phyloP scores from a whole-genome alignment of 75 land plant species.

The Picea glauca region DNA sequence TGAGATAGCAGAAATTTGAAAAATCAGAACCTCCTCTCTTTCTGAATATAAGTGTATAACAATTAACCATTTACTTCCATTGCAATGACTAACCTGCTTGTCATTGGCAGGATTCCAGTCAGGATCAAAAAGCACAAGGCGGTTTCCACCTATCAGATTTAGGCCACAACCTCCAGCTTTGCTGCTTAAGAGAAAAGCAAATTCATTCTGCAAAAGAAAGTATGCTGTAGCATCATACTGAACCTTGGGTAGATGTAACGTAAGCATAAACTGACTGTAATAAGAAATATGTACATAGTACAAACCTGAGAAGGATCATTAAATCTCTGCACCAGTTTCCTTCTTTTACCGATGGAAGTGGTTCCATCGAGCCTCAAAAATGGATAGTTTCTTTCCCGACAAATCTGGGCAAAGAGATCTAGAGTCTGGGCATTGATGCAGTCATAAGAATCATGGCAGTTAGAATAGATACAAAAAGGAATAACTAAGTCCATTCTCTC shows the following conservation, averaged over 20 bases:
- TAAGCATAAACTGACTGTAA: not conserved
- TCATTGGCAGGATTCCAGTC: slow-evolving; percentile 99
- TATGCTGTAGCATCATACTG: not conserved
- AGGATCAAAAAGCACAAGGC: slow-evolving; percentile 98
- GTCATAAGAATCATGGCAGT: not conserved
- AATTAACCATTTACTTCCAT: not conserved
- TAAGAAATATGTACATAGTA: not conserved
- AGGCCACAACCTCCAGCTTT: slow-evolving; percentile 99
- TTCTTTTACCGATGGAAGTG: slow-evolving; percentile 90
- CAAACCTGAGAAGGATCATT: slow-evolving; percentile 79
- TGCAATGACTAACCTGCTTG: slow-evolving; percentile 64
- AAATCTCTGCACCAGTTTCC: slow-evolving; percentile 84
- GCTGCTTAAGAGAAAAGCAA: slow-evolving; percentile 95
- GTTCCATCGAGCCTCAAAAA: slow-evolving; percentile 93
- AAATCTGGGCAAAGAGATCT: slow-evolving; percentile 93
- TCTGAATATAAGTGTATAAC: not conserved
- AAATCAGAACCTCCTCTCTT: no score
- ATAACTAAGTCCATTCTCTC: not conserved
- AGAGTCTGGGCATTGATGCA: slow-evolving; percentile 56
- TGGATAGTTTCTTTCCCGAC: slow-evolving; percentile 95
- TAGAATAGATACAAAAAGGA: slow-evolving; percentile 4
- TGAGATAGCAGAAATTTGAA: not conserved
- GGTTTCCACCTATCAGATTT: slow-evolving; percentile 96
- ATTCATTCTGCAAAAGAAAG: slow-evolving; percentile 71
- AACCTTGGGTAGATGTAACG: not conserved